phyloP scores from a whole-genome alignment of 208 protist species.

The Naegleria gruberi region DNA sequence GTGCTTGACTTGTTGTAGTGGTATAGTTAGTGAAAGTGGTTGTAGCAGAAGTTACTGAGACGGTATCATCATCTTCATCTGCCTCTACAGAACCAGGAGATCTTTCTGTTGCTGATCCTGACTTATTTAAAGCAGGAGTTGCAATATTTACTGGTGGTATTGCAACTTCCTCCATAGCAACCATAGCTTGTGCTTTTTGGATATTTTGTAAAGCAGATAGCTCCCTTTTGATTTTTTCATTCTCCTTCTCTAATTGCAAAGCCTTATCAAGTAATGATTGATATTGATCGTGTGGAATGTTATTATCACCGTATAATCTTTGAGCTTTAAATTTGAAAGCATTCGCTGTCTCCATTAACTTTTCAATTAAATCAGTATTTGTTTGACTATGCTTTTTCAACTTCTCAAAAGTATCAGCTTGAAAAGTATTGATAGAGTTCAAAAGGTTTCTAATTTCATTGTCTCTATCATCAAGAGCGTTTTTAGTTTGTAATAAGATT shows the following conservation, averaged over 20 bases:
- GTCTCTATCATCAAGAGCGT: background rate
- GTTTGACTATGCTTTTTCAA: background rate
- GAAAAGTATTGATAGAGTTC: background rate
- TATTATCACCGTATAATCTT: background rate
- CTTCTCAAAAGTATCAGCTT: background rate
- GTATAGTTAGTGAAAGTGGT: too few relatives aligned
- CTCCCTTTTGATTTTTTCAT: background rate
- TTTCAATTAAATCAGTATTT: background rate
- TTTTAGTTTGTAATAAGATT: background rate
- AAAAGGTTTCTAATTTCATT: background rate
- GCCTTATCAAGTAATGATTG: background rate
- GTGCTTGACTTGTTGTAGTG: background rate
- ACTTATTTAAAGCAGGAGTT: background rate
- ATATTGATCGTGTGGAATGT: background rate
- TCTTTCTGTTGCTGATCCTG: background rate
- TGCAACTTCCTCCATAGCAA: too few relatives aligned
- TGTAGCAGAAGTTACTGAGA: too few relatives aligned
- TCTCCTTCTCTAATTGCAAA: background rate
- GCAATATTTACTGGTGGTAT: background rate
- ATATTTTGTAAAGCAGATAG: background rate
- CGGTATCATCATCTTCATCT: background rate
- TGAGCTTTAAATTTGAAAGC: background rate
- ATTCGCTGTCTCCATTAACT: background rate
- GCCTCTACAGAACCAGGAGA: background rate
- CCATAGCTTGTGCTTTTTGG: background rate